Conservation (phyloP, 2,329 filamentous ascomycete species). For the Mollisiaceae sp. region DNA sequence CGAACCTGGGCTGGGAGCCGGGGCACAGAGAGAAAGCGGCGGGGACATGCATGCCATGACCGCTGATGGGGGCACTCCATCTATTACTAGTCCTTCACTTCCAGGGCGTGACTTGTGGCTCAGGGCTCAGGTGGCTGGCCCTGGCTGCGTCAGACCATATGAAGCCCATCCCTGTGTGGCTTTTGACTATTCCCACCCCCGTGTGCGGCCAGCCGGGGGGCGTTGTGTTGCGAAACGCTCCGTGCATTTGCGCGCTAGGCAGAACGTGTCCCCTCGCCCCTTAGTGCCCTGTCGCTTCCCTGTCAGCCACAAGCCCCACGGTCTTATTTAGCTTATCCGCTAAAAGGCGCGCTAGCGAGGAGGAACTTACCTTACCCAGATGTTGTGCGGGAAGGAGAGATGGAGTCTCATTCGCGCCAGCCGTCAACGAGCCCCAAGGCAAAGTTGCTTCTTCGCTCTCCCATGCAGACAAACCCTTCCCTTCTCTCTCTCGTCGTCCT, state of each 20-base stretch:
- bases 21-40: not conserved
- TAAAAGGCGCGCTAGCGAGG: too few species aligned
- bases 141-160: not conserved
- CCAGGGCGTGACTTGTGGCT: not conserved
- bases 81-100: not conserved
- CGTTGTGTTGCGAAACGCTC: not conserved
- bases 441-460: not conserved
- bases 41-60: not conserved
- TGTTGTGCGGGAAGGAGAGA: not conserved
- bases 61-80: not conserved
- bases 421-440: slow-evolving; percentile 4
- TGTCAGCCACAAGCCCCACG: not conserved
- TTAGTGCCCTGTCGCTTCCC: not conserved
- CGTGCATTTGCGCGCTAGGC: not conserved
- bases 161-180: too few species aligned
- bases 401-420: slow-evolving; percentile 4
- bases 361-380: not conserved
- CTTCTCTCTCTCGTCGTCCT: slow-evolving; percentile 7
- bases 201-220: too few species aligned
- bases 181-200: not conserved
- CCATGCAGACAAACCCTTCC: slow-evolving; percentile 6
- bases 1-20: not conserved
- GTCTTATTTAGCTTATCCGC: too few species aligned
- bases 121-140: not conserved
- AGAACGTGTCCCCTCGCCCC: not conserved